Conservation (phyloP, 768 basidiomycete genomes). For the Suillus alpinus region DNA sequence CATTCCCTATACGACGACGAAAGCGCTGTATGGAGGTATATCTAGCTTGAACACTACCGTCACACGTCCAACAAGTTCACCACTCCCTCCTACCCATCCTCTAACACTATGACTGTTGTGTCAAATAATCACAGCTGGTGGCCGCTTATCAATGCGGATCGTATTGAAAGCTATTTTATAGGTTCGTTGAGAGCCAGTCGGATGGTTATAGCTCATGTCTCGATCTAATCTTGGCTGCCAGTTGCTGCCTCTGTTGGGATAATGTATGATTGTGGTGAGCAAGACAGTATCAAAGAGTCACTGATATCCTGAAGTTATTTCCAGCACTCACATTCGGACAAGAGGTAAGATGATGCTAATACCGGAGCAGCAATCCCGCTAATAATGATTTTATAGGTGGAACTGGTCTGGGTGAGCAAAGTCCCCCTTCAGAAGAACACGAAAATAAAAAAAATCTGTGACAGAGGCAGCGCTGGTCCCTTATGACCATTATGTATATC, state of each 20-base stretch:
- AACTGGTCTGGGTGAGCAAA: not conserved
- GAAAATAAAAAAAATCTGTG: not conserved
- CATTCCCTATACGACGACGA: not conserved
- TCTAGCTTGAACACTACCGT: too few species aligned
- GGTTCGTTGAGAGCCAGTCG: not conserved
- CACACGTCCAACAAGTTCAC: not conserved
- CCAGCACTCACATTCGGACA: not conserved
- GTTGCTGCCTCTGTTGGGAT: not conserved
- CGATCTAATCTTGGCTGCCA: not conserved
- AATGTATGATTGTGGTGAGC: not conserved
- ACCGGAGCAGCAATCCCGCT: not conserved
- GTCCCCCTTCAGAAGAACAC: not conserved
- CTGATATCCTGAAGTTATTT: not conserved
- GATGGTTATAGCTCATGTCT: not conserved
- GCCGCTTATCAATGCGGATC: not conserved
- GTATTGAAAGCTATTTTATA: conserved; percentile 27
- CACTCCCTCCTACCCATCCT: not conserved
- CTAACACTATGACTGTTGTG: conserved; percentile 29
- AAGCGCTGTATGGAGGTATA: too few species aligned
- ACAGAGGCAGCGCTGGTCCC: not conserved
- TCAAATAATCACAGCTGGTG: not conserved
- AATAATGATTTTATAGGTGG: not conserved
- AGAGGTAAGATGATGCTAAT: not conserved
- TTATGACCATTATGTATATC: not conserved
- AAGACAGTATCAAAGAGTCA: not conserved